These are phyloP conservation scores for Apiospora rasikravindrae DNA, from an alignment of 2,329 filamentous ascomycete genomes.

Conservation along the genomic window DNA sequence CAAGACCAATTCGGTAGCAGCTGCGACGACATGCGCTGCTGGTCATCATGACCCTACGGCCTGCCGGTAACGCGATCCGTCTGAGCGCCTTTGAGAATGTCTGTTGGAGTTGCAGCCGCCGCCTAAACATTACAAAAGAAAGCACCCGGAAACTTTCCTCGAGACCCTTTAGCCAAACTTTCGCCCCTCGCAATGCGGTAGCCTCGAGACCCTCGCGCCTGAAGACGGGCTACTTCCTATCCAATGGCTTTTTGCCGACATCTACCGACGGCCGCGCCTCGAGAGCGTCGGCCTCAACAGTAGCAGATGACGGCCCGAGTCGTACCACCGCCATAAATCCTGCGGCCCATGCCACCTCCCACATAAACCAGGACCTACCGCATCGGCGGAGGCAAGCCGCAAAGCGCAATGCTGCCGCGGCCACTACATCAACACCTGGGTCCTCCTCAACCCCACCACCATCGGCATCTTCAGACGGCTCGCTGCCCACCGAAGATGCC, in stretches of 20 bases:
- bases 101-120: constrained; percentile 38
- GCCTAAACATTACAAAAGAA: constrained; percentile 26
- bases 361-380: constrained; percentile 31
- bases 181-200: constrained; percentile 25
- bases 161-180: constrained; percentile 29
- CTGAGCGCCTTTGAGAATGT: constrained; percentile 33
- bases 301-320: constrained; percentile 20
- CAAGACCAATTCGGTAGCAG: neutral
- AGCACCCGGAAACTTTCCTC: neutral
- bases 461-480: constrained; percentile 27
- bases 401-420: constrained; percentile 27
- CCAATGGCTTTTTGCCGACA: constrained; percentile 32
- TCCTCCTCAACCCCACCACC: constrained; percentile 11
- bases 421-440: neutral
- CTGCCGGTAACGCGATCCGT: constrained; percentile 35
- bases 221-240: constrained; percentile 37
- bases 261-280: constrained; percentile 7
- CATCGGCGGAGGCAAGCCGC: constrained; percentile 35
- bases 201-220: constrained; percentile 28
- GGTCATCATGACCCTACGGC: constrained; percentile 40
- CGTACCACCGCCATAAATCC: constrained; percentile 1
- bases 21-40: constrained; percentile 32
- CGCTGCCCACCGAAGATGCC: constrained; percentile 54
- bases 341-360: constrained; percentile 21
- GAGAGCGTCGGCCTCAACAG: constrained; percentile 19